Conservation (phyloP, 495 filamentous ascomycete species). For the Talaromyces liani region DNA sequence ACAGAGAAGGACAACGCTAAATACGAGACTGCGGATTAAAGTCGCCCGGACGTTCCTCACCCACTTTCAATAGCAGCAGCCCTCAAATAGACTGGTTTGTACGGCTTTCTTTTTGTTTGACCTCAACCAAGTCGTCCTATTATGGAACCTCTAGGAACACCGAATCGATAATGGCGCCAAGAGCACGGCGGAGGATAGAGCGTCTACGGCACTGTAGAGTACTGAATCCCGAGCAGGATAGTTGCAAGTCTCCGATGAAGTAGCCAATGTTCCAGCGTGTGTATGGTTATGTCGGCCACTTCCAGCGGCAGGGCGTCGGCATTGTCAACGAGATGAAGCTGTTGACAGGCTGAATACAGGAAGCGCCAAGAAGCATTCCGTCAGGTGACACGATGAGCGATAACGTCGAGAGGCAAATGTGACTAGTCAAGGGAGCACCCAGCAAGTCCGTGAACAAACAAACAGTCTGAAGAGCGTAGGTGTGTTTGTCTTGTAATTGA, state of each 20-base stretch:
- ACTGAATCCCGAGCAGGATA: neutral
- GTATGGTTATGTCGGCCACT: neutral
- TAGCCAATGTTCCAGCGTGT: neutral
- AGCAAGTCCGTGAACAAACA: neutral
- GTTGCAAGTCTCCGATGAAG: neutral
- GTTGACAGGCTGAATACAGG: neutral
- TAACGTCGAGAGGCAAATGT: neutral
- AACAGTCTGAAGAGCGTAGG: neutral
- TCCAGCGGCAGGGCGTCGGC: neutral
- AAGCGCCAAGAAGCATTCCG: neutral
- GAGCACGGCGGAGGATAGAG: neutral
- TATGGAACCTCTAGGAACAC: neutral
- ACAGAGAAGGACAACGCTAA: too few species aligned
- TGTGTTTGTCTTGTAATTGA: neutral
- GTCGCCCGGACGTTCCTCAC: neutral
- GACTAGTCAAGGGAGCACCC: neutral
- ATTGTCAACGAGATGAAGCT: neutral
- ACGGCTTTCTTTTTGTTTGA: too few species aligned
- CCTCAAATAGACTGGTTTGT: neutral
- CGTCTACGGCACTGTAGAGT: neutral
- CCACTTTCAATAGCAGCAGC: neutral
- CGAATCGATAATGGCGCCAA: neutral
- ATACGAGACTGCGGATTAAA: neutral
- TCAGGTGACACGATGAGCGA: neutral
- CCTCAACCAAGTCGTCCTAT: neutral